These are phyloP conservation scores for Clarireedia paspali DNA, from an alignment of 2,329 filamentous ascomycete species.

Conservation along the genomic window DNA sequence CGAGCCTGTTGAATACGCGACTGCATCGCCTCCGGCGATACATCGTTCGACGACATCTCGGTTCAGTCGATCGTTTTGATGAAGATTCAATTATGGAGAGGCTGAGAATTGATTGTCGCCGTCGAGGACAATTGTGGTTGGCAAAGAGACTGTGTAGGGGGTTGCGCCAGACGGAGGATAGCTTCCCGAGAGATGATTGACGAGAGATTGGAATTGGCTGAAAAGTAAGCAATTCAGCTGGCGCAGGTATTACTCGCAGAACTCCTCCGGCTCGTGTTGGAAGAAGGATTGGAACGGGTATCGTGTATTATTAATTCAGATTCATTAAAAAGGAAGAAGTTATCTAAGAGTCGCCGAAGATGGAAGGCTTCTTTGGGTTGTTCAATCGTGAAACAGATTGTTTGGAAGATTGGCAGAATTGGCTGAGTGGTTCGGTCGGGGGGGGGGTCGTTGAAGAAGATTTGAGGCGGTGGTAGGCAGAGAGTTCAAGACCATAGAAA, in stretches of 20 bases:
- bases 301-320: not conserved
- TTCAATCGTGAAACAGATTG: conserved; percentile 1
- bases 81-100: conserved; percentile 10
- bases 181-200: conserved; percentile 15
- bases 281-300: not conserved
- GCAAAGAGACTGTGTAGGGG: conserved; percentile 14
- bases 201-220: conserved; percentile 2
- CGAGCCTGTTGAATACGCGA: conserved; percentile 85
- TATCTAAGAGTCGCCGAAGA: not conserved
- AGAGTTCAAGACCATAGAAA: not conserved
- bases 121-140: conserved; percentile 2
- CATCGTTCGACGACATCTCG: conserved; percentile 41
- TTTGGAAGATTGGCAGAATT: not conserved
- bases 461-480: not conserved
- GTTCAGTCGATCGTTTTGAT: conserved; percentile 12
- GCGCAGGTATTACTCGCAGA: conserved; percentile 3
- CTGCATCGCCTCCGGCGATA: conserved; percentile 76
- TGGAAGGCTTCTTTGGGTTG: not conserved
- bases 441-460: conserved; percentile 2
- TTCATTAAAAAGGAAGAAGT: not conserved
- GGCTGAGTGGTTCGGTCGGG: too few relatives aligned
- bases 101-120: too few relatives aligned
- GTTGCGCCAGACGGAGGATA: conserved; percentile 23
- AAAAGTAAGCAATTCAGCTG: conserved; percentile 10
- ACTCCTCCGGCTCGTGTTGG: not conserved